phyloP scores from a whole-genome alignment of 371 early-diverging fungal species.

The Catenaria anguillulae region DNA sequence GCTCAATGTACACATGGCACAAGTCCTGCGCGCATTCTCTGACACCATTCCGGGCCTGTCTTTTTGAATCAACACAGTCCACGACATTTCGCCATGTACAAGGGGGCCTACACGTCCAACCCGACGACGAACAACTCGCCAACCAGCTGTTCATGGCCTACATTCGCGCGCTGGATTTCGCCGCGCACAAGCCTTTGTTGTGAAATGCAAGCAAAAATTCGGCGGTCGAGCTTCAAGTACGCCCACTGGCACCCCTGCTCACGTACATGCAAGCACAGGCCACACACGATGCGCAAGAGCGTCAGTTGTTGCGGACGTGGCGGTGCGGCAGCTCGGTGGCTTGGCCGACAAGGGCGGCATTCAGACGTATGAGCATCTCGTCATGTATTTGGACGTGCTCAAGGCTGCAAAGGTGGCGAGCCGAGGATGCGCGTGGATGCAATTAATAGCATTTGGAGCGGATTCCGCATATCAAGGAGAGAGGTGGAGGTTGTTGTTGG shows the following conservation, averaged over 20 bases:
- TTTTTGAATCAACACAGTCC: no score
- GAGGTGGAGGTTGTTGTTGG: not conserved
- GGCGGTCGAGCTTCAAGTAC: not conserved
- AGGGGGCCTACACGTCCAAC: conserved; percentile 13
- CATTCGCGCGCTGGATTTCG: conserved; percentile 14
- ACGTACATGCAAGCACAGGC: not conserved
- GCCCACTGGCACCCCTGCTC: not conserved
- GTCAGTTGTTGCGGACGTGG: conserved; percentile 13
- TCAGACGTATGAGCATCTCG: conserved; percentile 12
- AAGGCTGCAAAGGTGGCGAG: conserved; percentile 8
- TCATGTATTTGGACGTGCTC: not conserved
- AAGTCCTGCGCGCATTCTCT: no score
- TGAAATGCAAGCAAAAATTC: not conserved
- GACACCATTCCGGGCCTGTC: no score
- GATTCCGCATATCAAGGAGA: conserved; percentile 9
- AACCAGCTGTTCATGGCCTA: conserved; percentile 26
- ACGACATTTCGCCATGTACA: conserved; percentile 20
- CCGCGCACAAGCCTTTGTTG: not conserved
- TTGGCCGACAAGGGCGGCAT: conserved; percentile 8
- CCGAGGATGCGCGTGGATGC: no score
- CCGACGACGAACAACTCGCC: conserved; percentile 23
- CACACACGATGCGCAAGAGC: not conserved
- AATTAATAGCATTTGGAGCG: no score
- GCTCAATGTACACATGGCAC: no score
- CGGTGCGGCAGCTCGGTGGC: conserved; percentile 11